Conservation (phyloP, 2,329 filamentous ascomycete species). For the Claviceps maximensis region DNA sequence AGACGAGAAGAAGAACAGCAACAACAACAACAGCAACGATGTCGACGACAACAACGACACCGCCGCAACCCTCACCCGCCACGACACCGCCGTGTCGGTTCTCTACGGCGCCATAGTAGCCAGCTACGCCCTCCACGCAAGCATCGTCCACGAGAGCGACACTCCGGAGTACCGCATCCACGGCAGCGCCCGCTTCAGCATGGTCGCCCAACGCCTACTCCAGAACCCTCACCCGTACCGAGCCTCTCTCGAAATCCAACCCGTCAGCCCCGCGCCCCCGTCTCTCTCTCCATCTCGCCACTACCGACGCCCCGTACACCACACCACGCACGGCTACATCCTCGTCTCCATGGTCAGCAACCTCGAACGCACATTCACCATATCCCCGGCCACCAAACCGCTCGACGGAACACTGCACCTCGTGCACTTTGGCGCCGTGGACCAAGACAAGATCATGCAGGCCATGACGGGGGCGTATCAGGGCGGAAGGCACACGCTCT, state of each 20-base stretch:
- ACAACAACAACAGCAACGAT: background rate
- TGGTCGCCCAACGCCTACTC: constrained; percentile 71
- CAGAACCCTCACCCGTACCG: constrained; percentile 36
- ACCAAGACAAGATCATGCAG: constrained; percentile 55
- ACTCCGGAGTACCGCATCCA: constrained; percentile 66
- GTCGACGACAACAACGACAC: no score
- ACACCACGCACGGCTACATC: constrained; percentile 57
- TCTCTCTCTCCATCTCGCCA: background rate
- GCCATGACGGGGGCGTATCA: constrained; percentile 58
- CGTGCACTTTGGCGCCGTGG: constrained; percentile 59
- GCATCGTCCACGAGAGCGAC: constrained; percentile 82
- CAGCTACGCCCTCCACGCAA: constrained; percentile 82
- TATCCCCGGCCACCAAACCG: constrained; percentile 60
- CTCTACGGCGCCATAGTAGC: constrained; percentile 71
- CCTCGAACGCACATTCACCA: constrained; percentile 68
- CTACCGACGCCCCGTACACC: constrained; percentile 16
- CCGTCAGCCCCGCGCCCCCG: background rate
- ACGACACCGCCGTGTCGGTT: constrained; percentile 21
- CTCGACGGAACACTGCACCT: constrained; percentile 59
- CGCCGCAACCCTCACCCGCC: constrained; percentile 10
- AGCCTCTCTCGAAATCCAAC: constrained; percentile 26
- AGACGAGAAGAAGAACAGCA: background rate
- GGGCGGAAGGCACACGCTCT: constrained; percentile 39
- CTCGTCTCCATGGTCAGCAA: constrained; percentile 66
- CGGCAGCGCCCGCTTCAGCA: constrained; percentile 66